phyloP scores from a whole-genome alignment of 495 filamentous ascomycete species.

The Ascodesmis nigricans region DNA sequence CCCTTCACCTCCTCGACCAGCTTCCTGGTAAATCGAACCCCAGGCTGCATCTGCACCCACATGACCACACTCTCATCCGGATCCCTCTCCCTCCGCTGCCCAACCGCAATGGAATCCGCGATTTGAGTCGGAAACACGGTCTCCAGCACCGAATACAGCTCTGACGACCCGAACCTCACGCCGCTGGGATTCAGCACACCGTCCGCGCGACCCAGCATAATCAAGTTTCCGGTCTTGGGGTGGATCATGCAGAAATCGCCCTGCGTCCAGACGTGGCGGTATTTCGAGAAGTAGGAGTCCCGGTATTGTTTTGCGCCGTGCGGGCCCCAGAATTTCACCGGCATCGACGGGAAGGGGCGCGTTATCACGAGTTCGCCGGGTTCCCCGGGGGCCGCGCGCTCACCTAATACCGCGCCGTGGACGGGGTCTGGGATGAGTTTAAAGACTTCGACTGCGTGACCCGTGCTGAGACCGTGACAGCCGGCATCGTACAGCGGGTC shows the following conservation, averaged over 20 bases:
- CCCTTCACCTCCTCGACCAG: slow-evolving; percentile 39
- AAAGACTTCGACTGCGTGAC: slow-evolving; percentile 43
- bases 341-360: slow-evolving; percentile 48
- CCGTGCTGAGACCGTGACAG: slow-evolving; percentile 40
- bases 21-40: slow-evolving; percentile 29
- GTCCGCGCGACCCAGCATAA: slow-evolving; percentile 64
- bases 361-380: slow-evolving; percentile 55
- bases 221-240: slow-evolving; percentile 38
- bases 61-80: slow-evolving; percentile 52
- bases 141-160: slow-evolving; percentile 58
- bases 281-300: slow-evolving; percentile 49
- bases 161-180: slow-evolving; percentile 67
- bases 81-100: slow-evolving; percentile 45
- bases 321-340: slow-evolving; percentile 49
- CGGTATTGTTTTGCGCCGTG: slow-evolving; percentile 35
- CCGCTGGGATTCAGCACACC: slow-evolving; percentile 76
- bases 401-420: slow-evolving; percentile 31
- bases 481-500: slow-evolving; percentile 49
- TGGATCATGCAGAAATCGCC: slow-evolving; percentile 57
- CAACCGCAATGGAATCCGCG: slow-evolving; percentile 50
- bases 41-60: slow-evolving; percentile 49
- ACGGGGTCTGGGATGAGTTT: slow-evolving; percentile 31
- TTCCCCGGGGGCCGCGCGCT: slow-evolving; percentile 33
- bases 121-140: slow-evolving; percentile 36
- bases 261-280: slow-evolving; percentile 54